Evolutionary conservation across 139 green algal species (phyloP).

Genomic region (Chlorella sp.): DNA sequence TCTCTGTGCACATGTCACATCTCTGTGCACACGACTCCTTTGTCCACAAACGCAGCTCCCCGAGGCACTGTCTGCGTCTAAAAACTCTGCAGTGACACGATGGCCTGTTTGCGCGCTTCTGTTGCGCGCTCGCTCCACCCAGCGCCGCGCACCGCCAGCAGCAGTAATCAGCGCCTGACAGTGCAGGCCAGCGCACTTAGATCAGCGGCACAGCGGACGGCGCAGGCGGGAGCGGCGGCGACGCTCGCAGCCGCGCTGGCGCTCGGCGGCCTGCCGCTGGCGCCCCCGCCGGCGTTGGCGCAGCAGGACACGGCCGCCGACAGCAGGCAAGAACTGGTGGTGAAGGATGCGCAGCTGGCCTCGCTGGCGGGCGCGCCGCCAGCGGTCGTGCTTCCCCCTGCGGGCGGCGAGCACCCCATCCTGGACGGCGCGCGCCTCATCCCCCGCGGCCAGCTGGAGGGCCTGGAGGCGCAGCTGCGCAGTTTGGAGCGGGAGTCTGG

Average conservation of each 20-base stretch:
- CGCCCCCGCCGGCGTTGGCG: not conserved
- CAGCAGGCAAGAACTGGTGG: too few relatives aligned
- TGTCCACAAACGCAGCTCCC: too few relatives aligned
- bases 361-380: too few relatives aligned
- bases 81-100: not conserved
- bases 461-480: constrained; percentile 28
- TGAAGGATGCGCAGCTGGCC: too few relatives aligned
- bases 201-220: not conserved
- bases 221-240: not conserved
- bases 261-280: not conserved
- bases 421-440: constrained; percentile 47
- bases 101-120: too few relatives aligned
- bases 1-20: too few relatives aligned
- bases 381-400: too few relatives aligned
- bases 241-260: constrained; percentile 9
- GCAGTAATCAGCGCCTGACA: not conserved
- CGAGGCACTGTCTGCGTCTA: not conserved
- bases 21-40: too few relatives aligned
- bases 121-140: too few relatives aligned
- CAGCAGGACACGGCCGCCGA: not conserved
- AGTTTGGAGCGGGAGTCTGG: constrained; percentile 44
- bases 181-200: too few relatives aligned
- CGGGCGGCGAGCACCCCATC: constrained; percentile 16
- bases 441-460: constrained; percentile 28
- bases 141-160: not conserved